These are phyloP conservation scores for Madurella mycetomatis DNA, from an alignment of 2,329 filamentous ascomycete species.

Conservation along the genomic window DNA sequence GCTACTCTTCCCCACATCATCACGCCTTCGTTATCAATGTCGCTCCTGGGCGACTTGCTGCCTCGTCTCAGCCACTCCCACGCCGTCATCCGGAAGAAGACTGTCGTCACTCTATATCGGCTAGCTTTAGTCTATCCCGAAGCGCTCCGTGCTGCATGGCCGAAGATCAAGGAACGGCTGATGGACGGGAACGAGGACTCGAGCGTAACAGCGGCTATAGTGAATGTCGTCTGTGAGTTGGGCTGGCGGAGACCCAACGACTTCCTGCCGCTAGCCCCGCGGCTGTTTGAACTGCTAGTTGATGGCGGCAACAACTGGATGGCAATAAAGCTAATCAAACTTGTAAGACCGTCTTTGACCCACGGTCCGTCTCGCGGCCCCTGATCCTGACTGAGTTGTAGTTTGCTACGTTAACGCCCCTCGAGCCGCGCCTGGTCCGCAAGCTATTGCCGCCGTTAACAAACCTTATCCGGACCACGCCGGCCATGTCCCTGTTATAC, in stretches of 20 bases:
- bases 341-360: conserved; percentile 47
- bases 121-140: conserved; percentile 95
- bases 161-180: conserved; percentile 90
- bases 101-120: conserved; percentile 88
- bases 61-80: conserved; percentile 84
- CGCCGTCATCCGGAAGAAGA: conserved; percentile 87
- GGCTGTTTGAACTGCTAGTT: conserved; percentile 87
- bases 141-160: conserved; percentile 87
- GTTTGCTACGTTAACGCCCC: conserved; percentile 90
- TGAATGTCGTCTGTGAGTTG: conserved; percentile 95
- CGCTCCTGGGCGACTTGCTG: conserved; percentile 78
- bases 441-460: conserved; percentile 89
- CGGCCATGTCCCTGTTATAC: conserved; percentile 96
- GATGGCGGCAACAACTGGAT: conserved; percentile 98
- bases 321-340: conserved; percentile 98
- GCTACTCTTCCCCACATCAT: conserved; percentile 91
- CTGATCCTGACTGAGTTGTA: conserved; percentile 35
- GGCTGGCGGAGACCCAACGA: conserved; percentile 92
- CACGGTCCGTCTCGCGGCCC: accelerated
- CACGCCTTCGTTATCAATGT: conserved; percentile 86
- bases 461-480: conserved; percentile 88
- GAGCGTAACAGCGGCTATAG: conserved; percentile 90
- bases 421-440: conserved; percentile 85
- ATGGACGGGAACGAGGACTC: conserved; percentile 87
- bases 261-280: conserved; percentile 84